These are phyloP conservation scores for Clavariopsis aquatica DNA, from an alignment of 495 filamentous ascomycete species.

Conservation along the genomic window DNA sequence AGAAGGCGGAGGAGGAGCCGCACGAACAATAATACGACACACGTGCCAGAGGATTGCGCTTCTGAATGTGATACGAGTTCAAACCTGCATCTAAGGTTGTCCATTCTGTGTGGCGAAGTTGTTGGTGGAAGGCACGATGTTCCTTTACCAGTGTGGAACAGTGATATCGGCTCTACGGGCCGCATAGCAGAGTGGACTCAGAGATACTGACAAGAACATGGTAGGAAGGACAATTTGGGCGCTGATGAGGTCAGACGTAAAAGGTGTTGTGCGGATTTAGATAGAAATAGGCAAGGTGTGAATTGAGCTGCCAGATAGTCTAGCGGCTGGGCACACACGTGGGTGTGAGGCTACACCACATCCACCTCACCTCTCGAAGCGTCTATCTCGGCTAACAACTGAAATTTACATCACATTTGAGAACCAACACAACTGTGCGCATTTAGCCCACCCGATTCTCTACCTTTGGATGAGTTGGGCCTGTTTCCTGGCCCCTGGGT, in stretches of 20 bases:
- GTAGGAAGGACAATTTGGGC: background rate
- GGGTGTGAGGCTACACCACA: too few relatives aligned
- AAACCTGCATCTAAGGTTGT: background rate
- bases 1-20: background rate
- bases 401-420: background rate
- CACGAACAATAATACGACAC: background rate
- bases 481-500: background rate
- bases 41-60: background rate
- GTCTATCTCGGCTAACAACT: background rate
- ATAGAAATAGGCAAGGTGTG: background rate
- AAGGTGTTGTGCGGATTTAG: background rate
- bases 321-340: background rate
- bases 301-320: background rate
- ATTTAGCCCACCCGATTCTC: background rate
- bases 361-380: background rate
- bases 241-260: background rate
- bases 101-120: background rate
- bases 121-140: slow-evolving; percentile 2
- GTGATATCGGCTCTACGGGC: background rate
- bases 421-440: background rate
- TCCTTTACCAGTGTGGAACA: background rate
- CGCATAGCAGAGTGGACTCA: background rate
- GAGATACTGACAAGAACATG: background rate
- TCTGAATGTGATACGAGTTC: background rate
- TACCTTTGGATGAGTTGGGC: background rate